Base-by-base conservation (phyloP, 345 rosid species). In the Moricandia moricandioides region DNA sequence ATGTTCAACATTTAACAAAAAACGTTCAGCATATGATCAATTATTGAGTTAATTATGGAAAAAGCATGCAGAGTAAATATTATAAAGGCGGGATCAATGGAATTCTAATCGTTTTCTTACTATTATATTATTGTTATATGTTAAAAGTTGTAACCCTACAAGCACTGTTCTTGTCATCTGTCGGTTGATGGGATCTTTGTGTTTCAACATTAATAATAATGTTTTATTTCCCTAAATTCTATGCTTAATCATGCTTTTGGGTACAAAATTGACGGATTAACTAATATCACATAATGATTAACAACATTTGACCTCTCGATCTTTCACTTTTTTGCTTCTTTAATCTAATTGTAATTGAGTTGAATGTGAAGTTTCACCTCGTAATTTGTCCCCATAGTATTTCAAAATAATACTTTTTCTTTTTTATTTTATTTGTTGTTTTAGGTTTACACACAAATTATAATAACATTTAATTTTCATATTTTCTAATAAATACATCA, bases 241-340 rank as follows among this genome's bases (percentile, higher is more conserved):
- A 84, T 73, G 78, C 65, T 78, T 84, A 84, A 88, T 91, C 83
- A 91, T 91, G 87, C 63, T 58, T 79, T 77, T 73, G 83, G 85
- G 83, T 82, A 86, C 79, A 78, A 78, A 87, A 88, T 86, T 87
- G 97, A 91, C 81, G 75, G 85, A 54, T 77, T 89, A 91, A 89
- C 97, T 78, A 88, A 90, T 74, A 69, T 72, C 72, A 77, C 71
- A 75, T 56, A 77, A 70, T 78, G 77, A 78, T 72, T 78, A 78
- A 77, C 67, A 73, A 86, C 82, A 75, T 78, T 78, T 82, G 83
- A 85, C 83, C 88, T 69, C 80, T 73, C 68, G 34, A 62, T 45
- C 72, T 81, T 68, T 71, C 63, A 58, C 57, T 51, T 49, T 77
- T 59, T 7, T 49, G 58, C 34, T 51, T 29, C 31, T 29, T 29